Base-by-base conservation (phyloP, 805 yeast species). In the Clavispora fructus region DNA sequence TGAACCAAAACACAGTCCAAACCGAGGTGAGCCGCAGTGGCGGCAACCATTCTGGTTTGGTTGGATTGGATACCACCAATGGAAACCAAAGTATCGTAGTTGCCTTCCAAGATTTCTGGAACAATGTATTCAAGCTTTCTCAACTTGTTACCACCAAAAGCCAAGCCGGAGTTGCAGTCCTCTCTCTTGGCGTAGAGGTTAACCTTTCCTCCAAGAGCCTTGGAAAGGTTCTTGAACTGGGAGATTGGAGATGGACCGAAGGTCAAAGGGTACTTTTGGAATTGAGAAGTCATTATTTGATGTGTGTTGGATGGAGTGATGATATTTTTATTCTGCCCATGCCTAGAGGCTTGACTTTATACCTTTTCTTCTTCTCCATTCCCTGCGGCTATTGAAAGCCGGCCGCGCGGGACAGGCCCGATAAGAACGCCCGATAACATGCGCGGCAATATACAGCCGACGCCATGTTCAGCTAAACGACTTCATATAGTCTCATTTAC, bases 41-140 rank as follows among this genome's bases (percentile, higher is more conserved):
- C 45, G 4, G 45, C 45, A 7, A 42, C 45, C 45, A 42, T 42
- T 37, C 45, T 37, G 7, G 45, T 42, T 29, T 42, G 45, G 41
- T 42, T 42, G 38, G 45, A 42, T 40, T 42, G 45, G 26, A 42
- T 38, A 6, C 45, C 45, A 6, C 45, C 45, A 25, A 42, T 42
- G 12, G 45, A 42, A 1, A 42, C 45, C 41, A 42, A 37, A 14
- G 45, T 42, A 38, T 42, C 45, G 35, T 42, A 42, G 17, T 35
- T 40, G 3, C 45, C 45, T 7, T 28, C 45, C 38, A 42, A 37
- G n/a, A 42, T 42, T 35, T 42, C 45, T 1, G 45, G 45, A 12
- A 42, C 45, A 42, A 42, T 42, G 38, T 42, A 42, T 38, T 42
- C 45, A 30, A 42, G 39, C 38, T 42, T 42, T 16, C 45, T 28